Evolutionary conservation across 208 protist genomes (phyloP).

Genomic region (Wallacemonas collosoma): DNA sequence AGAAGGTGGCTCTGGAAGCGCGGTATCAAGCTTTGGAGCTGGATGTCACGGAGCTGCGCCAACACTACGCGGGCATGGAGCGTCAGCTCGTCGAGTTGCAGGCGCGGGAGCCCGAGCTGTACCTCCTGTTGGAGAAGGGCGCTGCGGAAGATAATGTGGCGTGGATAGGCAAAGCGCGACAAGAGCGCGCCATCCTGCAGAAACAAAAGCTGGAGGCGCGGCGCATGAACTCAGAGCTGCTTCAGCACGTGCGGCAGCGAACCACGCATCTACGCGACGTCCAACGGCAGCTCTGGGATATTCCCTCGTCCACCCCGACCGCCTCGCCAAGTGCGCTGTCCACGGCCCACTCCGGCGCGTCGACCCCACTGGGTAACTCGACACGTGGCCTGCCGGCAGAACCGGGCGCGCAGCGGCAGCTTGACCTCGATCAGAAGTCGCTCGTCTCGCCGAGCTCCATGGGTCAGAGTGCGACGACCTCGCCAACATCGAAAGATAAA

Average conservation of each 20-base stretch:
- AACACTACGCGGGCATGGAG: slow-evolving; percentile 50
- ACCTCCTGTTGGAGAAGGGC: slow-evolving; percentile 50
- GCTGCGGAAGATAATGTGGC: slow-evolving; percentile 31
- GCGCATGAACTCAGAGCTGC: slow-evolving; percentile 54
- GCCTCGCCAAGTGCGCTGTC: slow-evolving; percentile 13
- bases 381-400: not conserved
- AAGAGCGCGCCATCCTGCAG: slow-evolving; percentile 55
- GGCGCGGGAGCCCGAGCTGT: slow-evolving; percentile 48
- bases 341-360: slow-evolving; percentile 5
- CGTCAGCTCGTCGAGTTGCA: slow-evolving; percentile 40
- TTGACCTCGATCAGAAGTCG: slow-evolving; percentile 7
- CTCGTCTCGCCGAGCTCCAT: slow-evolving; percentile 1
- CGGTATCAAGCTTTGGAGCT: slow-evolving; percentile 36
- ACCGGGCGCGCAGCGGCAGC: not conserved
- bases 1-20: slow-evolving; percentile 18
- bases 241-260: slow-evolving; percentile 57
- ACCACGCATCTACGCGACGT: slow-evolving; percentile 61
- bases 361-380: slow-evolving; percentile 2
- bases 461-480: not conserved
- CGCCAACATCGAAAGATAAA: not conserved
- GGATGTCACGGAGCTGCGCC: slow-evolving; percentile 49
- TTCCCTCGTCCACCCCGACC: slow-evolving; percentile 15
- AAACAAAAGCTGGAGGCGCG: slow-evolving; percentile 51
- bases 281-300: slow-evolving; percentile 38
- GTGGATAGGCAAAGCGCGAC: slow-evolving; percentile 61